Percentiles rank a stretch among this genome's conserved stretches.
Evolutionary conservation across 2,329 filamentous ascomycete genomes (phyloP).

Genomic region (Parastagonospora avenae): DNA sequence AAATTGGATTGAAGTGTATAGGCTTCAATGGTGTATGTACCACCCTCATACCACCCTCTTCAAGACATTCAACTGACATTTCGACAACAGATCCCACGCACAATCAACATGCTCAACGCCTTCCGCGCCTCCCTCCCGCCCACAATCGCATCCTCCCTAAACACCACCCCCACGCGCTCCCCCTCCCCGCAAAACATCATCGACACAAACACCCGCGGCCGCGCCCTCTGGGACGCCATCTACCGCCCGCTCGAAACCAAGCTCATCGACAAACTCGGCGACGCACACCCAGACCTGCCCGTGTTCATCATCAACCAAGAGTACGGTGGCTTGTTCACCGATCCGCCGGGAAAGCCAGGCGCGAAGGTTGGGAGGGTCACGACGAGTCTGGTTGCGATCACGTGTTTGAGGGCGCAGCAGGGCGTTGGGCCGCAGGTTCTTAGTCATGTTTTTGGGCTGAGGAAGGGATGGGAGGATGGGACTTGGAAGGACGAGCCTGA

Average conservation of each 20-base stretch:
- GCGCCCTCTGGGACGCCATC: constrained; percentile 73
- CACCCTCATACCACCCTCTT: no score
- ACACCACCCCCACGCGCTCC: constrained; percentile 61
- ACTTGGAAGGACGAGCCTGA: constrained; percentile 55
- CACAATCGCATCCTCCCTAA: constrained; percentile 60
- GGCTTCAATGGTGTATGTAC: constrained; percentile 69
- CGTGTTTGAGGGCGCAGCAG: constrained; percentile 77
- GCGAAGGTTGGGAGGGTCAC: constrained; percentile 70
- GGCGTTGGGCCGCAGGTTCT: constrained; percentile 83
- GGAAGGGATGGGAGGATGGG: constrained; percentile 76
- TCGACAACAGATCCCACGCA: constrained; percentile 77
- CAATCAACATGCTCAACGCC: constrained; percentile 79
- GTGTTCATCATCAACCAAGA: constrained; percentile 78
- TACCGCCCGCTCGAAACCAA: constrained; percentile 77
- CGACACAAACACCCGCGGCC: constrained; percentile 63
- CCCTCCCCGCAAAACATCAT: constrained; percentile 57
- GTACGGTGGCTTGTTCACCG: constrained; percentile 74
- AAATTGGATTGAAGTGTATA: constrained; percentile 77
- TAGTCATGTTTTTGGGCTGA: constrained; percentile 79
- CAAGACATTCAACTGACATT: no score
- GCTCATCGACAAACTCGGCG: constrained; percentile 70
- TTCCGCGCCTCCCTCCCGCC: constrained; percentile 69
- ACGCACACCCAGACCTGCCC: constrained; percentile 80
- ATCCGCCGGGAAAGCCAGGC: constrained; percentile 60
- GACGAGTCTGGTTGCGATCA: constrained; percentile 74